Evolutionary conservation across 1,284 basidiomycete genomes (phyloP).

Genomic region (Apiotrichum akiyoshidainum): DNA sequence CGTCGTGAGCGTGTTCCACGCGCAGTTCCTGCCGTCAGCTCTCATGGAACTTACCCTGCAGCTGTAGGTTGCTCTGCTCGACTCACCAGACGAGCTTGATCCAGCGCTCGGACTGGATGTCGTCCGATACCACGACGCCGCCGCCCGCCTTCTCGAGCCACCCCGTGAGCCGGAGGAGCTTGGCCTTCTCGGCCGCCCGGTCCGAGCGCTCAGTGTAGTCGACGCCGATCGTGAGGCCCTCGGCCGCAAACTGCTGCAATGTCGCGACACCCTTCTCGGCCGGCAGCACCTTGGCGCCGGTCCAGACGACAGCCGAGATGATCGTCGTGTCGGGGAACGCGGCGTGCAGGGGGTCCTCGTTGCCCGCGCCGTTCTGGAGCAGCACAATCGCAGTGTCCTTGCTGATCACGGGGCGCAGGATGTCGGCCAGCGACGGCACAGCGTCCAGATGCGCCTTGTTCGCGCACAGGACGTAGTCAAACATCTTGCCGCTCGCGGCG

Average conservation of each 20-base stretch:
- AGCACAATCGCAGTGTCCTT: slow-evolving; percentile 51
- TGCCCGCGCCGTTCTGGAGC: slow-evolving; percentile 56
- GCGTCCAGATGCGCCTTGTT: slow-evolving; percentile 51
- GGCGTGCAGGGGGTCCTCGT: slow-evolving; percentile 52
- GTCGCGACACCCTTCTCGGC: slow-evolving; percentile 24
- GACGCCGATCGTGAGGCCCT: slow-evolving; percentile 50
- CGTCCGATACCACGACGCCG: slow-evolving; percentile 46
- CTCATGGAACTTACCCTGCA: too few relatives aligned
- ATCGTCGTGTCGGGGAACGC: slow-evolving; percentile 51
- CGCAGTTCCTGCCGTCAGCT: slow-evolving; percentile 32
- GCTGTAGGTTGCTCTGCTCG: neutral
- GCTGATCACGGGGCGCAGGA: slow-evolving; percentile 40
- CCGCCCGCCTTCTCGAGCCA: slow-evolving; percentile 46
- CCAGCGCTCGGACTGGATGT: slow-evolving; percentile 55
- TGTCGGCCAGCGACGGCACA: slow-evolving; percentile 43
- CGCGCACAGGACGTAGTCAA: slow-evolving; percentile 48
- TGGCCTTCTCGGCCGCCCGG: slow-evolving; percentile 31
- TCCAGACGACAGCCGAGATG: slow-evolving; percentile 54
- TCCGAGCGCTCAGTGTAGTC: slow-evolving; percentile 33
- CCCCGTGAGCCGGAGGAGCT: slow-evolving; percentile 41
- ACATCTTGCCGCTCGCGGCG: slow-evolving; percentile 34
- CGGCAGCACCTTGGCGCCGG: slow-evolving; percentile 46
- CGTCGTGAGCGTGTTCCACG: slow-evolving; percentile 48
- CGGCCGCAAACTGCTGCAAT: slow-evolving; percentile 47
- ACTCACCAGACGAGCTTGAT: slow-evolving; percentile 52